Percentiles rank a stretch among this genome's conserved stretches.
Evolutionary conservation across 225 moss, liverwort and hornwort genomes (phyloP).

Genomic region (Physcomitrellopsis africana): DNA sequence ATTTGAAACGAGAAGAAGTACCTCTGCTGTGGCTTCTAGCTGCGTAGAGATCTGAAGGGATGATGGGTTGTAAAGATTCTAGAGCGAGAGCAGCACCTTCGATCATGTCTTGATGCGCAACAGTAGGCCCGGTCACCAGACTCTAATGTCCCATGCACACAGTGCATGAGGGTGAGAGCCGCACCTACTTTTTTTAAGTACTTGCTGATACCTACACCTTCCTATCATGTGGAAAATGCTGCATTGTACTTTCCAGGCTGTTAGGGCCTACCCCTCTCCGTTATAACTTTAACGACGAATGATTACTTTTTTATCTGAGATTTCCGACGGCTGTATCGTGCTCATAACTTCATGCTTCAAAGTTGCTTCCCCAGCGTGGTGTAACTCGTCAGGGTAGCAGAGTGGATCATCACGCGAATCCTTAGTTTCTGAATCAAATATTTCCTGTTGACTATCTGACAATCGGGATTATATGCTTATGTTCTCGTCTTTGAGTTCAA

Average conservation of each 20-base stretch:
- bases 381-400: too few relatives aligned
- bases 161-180: background rate
- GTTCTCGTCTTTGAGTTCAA: background rate
- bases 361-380: too few relatives aligned
- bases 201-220: background rate
- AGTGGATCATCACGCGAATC: too few relatives aligned
- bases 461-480: background rate
- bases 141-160: background rate
- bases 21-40: background rate
- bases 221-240: background rate
- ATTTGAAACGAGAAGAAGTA: background rate
- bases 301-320: background rate
- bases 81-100: background rate
- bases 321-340: background rate
- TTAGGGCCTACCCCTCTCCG: background rate
- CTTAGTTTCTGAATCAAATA: too few relatives aligned
- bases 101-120: background rate
- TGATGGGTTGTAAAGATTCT: background rate
- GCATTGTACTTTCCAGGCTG: background rate
- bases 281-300: background rate
- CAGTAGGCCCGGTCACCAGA: background rate
- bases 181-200: background rate
- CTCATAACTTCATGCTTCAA: background rate
- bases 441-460: too few relatives aligned
- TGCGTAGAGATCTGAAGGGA: background rate